phyloP scores from a whole-genome alignment of 1,139 yeast genomes.

The Candida tetrigidarum region DNA sequence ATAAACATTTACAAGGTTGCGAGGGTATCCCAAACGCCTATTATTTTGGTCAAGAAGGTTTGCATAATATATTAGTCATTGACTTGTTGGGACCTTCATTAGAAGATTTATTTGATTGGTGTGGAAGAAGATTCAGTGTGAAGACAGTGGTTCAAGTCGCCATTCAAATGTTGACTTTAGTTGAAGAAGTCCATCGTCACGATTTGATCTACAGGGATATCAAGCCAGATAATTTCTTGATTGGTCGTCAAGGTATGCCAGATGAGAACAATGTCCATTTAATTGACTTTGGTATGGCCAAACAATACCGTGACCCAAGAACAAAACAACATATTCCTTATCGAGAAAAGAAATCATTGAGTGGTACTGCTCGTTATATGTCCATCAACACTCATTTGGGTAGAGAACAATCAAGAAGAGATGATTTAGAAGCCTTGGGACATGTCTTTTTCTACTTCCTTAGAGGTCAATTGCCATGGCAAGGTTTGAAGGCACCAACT shows the following conservation, averaged over 20 bases:
- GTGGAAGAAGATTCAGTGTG: conserved; percentile 86
- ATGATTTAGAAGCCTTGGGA: conserved; percentile 93
- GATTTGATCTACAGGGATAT: conserved; percentile 93
- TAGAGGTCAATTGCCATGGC: conserved; percentile 98
- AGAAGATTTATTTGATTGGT: conserved; percentile 98
- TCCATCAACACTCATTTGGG: conserved; percentile 97
- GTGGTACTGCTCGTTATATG: conserved; percentile 98
- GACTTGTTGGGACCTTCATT: conserved; percentile 94
- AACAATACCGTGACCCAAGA: conserved; percentile 94
- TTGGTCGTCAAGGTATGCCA: conserved; percentile 66
- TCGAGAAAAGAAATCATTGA: conserved; percentile 89
- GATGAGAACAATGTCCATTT: conserved; percentile 61
- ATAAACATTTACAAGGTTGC: conserved; percentile 78
- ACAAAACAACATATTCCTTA: conserved; percentile 96
- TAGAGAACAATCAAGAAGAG: conserved; percentile 94
- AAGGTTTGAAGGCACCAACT: conserved; percentile 97
- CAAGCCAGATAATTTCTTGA: conserved; percentile 93
- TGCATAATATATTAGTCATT: conserved; percentile 90
- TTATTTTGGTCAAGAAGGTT: conserved; percentile 97
- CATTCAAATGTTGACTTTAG: conserved; percentile 87
- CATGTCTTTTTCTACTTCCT: conserved; percentile 94
- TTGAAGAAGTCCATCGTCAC: conserved; percentile 87
- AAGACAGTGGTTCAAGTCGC: conserved; percentile 93
- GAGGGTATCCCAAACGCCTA: conserved; percentile 93
- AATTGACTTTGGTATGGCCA: conserved; percentile 97